phyloP scores from a whole-genome alignment of 2,329 filamentous ascomycete species.

The Paecilomyces niveus region DNA sequence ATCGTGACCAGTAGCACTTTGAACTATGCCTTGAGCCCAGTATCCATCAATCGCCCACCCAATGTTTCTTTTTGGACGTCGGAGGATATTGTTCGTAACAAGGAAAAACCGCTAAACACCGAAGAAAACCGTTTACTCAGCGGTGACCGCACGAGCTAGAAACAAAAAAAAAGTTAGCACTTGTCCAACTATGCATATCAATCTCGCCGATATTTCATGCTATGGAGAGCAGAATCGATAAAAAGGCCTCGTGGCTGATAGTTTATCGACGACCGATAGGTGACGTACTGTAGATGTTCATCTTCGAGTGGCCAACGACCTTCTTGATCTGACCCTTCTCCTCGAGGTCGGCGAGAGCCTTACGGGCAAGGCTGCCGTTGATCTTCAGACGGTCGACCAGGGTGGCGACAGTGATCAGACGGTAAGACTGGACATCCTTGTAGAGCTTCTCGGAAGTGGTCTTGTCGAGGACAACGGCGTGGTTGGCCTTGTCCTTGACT shows the following conservation, averaged over 20 bases:
- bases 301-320: conserved; percentile 90
- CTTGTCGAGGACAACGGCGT: conserved; percentile 98
- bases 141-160: conserved; percentile 37
- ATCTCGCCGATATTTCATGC: not conserved
- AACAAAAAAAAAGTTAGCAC: conserved; percentile 5
- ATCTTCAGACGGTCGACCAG: conserved; percentile 99
- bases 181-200: conserved; percentile 3
- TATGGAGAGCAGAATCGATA: not conserved
- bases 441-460: conserved; percentile 93
- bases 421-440: conserved; percentile 99
- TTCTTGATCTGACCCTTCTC: conserved; percentile 98
- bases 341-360: conserved; percentile 86
- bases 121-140: conserved; percentile 31
- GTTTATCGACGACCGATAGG: not conserved
- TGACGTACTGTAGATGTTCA: conserved; percentile 91
- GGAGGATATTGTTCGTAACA: conserved; percentile 30
- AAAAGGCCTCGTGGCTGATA: not conserved
- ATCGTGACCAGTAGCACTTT: conserved; percentile 21
- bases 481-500: conserved; percentile 99
- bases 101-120: conserved; percentile 28
- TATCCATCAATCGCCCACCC: conserved; percentile 30
- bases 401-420: conserved; percentile 95
- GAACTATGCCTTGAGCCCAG: conserved; percentile 21
- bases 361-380: conserved; percentile 93
- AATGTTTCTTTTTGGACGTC: conserved; percentile 24